Evolutionary conservation across 345 rosid species (phyloP), one percentile per base, ranked within the genome.

Genomic region (Pistacia vera): DNA sequence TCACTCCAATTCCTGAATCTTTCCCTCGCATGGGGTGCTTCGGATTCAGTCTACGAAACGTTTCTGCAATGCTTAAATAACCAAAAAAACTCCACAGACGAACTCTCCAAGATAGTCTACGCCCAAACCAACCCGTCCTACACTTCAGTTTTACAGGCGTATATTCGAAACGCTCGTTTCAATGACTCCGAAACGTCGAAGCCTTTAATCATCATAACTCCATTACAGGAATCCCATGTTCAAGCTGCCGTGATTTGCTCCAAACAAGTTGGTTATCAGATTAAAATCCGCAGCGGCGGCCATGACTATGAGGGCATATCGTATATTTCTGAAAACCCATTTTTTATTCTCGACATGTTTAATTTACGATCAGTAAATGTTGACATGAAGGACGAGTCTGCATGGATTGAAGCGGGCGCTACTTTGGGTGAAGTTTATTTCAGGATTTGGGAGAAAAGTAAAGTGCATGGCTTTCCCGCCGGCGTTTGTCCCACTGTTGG

Each of bases 401-500:
- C 90, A 0, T 87, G 91, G 92, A 81, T 88, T 59, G 83, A 79
- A 44, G 61, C 90, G 17, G 94, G 94, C 11, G 92, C 94, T 0
- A 83, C 85, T 0, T 77, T 77, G 2, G 94, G 92, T 0, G 94
- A 90, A 49, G 78, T 90, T 18, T 90, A 86, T 2, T 79, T 87
- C 57, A 20, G 46, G 0, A 90, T 88, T 10, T 87, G 81, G 84
- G 74, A 86, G 73, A 82, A 77, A 18, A 87, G 90, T 20, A 82
- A 77, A 70, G 63, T 72, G 14, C 85, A 60, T 46, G 92, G 91
- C 0, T 88, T 82, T 25, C 92, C 95, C 0, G 95, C 87, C 2
- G 92, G 92, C 2, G 63, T 89, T 73, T 88, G 95, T 41, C 92
- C 91, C 0, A 90, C 91, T 8, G 94, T 90, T 2, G 94, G 90